Evolutionary conservation across 768 basidiomycete genomes (phyloP).

Genomic region (Dacryopinax primogenitus): DNA sequence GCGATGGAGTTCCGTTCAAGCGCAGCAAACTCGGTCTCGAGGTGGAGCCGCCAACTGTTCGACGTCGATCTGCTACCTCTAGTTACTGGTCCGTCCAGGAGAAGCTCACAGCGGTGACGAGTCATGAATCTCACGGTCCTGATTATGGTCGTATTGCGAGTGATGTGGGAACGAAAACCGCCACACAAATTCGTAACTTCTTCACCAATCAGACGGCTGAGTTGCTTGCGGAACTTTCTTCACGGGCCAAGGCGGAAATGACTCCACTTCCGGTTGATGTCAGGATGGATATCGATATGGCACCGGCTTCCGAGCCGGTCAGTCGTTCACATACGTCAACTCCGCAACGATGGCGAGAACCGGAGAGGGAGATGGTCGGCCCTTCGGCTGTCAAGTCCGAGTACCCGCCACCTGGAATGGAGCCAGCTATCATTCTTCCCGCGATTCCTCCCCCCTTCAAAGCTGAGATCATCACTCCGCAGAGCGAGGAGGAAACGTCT

Average conservation of each 20-base stretch:
- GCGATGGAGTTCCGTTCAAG: neutral
- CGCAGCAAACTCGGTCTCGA: neutral
- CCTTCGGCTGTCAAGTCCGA: neutral
- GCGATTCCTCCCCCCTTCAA: neutral
- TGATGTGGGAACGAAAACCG: constrained; percentile 39
- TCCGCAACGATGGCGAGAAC: neutral
- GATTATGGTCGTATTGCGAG: constrained; percentile 59
- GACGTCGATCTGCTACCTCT: constrained; percentile 22
- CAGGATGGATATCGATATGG: neutral
- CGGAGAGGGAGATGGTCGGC: neutral
- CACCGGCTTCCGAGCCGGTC: neutral
- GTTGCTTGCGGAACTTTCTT: neutral
- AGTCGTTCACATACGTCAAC: neutral
- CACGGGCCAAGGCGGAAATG: neutral
- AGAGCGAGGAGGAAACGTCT: neutral
- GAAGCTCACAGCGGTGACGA: constrained; percentile 33
- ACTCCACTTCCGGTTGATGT: neutral
- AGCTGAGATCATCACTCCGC: neutral
- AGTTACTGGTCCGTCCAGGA: constrained; percentile 56
- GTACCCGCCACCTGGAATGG: neutral
- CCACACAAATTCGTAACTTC: constrained; percentile 28
- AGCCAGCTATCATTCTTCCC: neutral
- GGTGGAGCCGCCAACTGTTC: neutral
- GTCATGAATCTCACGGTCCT: constrained; percentile 36
- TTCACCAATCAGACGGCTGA: constrained; percentile 22